Conservation (phyloP, 345 rosid genomes). For the Passiflora organensis region DNA sequence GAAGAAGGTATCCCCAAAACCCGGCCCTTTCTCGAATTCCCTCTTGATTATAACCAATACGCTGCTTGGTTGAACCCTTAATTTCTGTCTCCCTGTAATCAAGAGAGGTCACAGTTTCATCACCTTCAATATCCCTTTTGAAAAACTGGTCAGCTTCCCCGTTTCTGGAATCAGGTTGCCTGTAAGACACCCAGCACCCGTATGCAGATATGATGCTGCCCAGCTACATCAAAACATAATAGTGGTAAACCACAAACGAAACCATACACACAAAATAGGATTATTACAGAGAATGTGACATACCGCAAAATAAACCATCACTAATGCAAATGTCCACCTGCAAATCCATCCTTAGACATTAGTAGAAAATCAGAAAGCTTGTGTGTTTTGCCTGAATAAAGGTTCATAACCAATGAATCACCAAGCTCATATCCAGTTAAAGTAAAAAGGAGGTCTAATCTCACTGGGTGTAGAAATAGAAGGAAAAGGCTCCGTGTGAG, state of each 20-base stretch:
- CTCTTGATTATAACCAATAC: conserved; percentile 35
- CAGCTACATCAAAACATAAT: conserved; percentile 34
- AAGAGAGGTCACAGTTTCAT: conserved; percentile 2
- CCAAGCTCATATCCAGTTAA: neutral
- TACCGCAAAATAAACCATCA: conserved; percentile 84
- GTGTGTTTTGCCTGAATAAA: no score
- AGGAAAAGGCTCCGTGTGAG: conserved; percentile 29
- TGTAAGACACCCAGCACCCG: conserved; percentile 62
- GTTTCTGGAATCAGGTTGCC: conserved; percentile 15
- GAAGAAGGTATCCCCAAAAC: conserved; percentile 76
- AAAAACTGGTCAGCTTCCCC: conserved; percentile 18
- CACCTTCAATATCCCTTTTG: conserved; percentile 26
- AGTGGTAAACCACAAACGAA: neutral
- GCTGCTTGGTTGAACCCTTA: conserved; percentile 35
- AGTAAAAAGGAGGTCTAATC: neutral
- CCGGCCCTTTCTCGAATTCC: conserved; percentile 40
- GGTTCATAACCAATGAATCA: neutral
- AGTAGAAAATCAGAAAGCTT: neutral
- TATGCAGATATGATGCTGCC: conserved; percentile 60
- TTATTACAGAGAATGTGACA: conserved; percentile 14
- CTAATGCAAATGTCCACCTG: conserved; percentile 90
- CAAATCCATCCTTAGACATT: conserved; percentile 16
- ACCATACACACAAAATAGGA: neutral
- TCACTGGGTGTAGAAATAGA: conserved; percentile 43
- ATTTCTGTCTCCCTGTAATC: conserved; percentile 15